A percentile compares a stretch with the other conserved stretches of the same genome.
Evolutionary conservation across 441 rosid genomes (phyloP).

Genomic region (Omphalea diandra): DNA sequence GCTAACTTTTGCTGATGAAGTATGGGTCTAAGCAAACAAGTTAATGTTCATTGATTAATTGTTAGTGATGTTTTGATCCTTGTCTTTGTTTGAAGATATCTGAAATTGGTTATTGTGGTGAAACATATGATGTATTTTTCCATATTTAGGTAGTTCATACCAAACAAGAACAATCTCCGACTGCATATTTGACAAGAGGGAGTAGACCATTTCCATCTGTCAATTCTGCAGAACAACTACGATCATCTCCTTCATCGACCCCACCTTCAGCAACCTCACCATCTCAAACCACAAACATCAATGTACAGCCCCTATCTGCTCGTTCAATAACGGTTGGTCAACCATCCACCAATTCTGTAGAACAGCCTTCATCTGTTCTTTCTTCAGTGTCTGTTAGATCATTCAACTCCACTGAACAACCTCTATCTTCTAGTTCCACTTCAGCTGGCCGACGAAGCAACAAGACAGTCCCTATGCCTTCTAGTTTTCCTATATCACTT

Average conservation of each 20-base stretch:
- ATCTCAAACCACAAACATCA: not conserved
- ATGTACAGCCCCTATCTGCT: conserved; percentile 2
- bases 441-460: conserved; percentile 17
- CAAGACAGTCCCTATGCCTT: conserved; percentile 49
- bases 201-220: conserved; percentile 31
- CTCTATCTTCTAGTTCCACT: conserved; percentile 17
- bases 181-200: conserved; percentile 43
- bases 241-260: conserved; percentile 4
- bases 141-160: conserved; percentile 54
- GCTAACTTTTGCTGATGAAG: not conserved
- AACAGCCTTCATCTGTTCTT: conserved; percentile 12
- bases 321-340: conserved; percentile 5
- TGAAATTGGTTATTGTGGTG: not conserved
- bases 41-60: not conserved
- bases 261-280: conserved; percentile 11
- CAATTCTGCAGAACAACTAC: conserved; percentile 20
- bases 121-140: not conserved
- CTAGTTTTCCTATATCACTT: conserved; percentile 49
- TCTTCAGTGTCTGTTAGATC: conserved; percentile 13
- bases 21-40: not conserved
- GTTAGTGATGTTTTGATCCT: not conserved
- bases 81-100: not conserved
- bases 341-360: not conserved
- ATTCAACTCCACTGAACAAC: conserved; percentile 24
- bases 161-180: conserved; percentile 51